Evolutionary conservation across 1,139 yeast genomes (phyloP).

Genomic region (Pichia sp.): DNA sequence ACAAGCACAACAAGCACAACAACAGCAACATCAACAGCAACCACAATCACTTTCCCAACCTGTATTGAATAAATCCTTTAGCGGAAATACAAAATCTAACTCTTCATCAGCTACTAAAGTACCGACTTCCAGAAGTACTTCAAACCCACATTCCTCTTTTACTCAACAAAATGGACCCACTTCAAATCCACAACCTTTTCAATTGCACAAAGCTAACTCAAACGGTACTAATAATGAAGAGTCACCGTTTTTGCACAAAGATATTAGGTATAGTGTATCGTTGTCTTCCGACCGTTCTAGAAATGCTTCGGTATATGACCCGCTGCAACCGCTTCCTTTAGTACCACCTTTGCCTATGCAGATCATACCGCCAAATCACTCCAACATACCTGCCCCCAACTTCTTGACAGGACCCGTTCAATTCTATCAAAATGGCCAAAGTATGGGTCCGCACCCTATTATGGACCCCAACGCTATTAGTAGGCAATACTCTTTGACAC

Average conservation of each 20-base stretch:
- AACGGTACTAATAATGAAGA: slow-evolving; percentile 8
- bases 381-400: background rate
- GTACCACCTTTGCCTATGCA: slow-evolving; percentile 6
- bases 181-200: slow-evolving; percentile 8
- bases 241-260: slow-evolving; percentile 27
- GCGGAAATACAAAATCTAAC: background rate
- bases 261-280: slow-evolving; percentile 30
- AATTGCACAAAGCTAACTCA: background rate
- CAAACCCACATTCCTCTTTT: background rate
- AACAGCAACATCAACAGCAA: slow-evolving; percentile 1
- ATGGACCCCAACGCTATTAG: slow-evolving; percentile 7
- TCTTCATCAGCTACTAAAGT: background rate
- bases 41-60: slow-evolving; percentile 1
- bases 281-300: slow-evolving; percentile 26
- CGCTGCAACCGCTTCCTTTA: slow-evolving; percentile 28
- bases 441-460: background rate
- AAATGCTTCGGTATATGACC: slow-evolving; percentile 32
- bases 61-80: background rate
- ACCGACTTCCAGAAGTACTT: background rate
- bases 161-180: slow-evolving; percentile 8
- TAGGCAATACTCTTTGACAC: slow-evolving; percentile 13
- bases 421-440: background rate
- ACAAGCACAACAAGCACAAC: background rate
- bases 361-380: background rate
- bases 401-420: background rate